These are phyloP conservation scores for Pseudopithomyces chartarum DNA, from an alignment of 2,329 filamentous ascomycete genomes.

Conservation along the genomic window DNA sequence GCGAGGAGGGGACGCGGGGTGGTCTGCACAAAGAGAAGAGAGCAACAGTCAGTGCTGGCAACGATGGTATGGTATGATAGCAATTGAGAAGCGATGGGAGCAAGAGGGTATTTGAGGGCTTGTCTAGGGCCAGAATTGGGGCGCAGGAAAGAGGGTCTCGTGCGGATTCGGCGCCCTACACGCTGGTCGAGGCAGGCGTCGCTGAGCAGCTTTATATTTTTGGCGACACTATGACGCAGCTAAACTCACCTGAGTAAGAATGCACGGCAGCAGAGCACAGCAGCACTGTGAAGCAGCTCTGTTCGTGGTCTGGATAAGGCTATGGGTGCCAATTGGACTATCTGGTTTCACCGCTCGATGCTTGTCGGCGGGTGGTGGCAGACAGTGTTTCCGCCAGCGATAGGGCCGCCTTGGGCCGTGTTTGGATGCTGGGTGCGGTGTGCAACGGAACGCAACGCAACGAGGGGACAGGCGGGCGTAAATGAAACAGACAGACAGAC, in stretches of 20 bases:
- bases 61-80: not conserved
- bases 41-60: conserved; percentile 1
- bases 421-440: not conserved
- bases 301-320: conserved; percentile 27
- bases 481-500: conserved; percentile 14
- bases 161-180: not conserved
- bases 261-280: not conserved
- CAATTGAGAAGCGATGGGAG: not conserved
- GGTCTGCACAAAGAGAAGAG: conserved; percentile 1
- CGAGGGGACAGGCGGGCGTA: conserved; percentile 14
- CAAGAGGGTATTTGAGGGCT: not conserved
- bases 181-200: conserved; percentile 1
- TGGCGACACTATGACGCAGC: conserved; percentile 22
- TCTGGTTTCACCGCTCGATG: conserved; percentile 35
- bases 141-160: not conserved
- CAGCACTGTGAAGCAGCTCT: not conserved
- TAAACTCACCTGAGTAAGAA: conserved; percentile 26
- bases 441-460: conserved; percentile 7
- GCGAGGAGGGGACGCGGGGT: conserved; percentile 1
- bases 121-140: not conserved
- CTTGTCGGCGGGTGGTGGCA: not conserved
- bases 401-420: conserved; percentile 2
- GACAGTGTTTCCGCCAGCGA: not conserved
- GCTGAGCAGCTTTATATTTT: conserved; percentile 14
- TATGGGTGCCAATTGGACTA: conserved; percentile 34